Conservation (phyloP, 139 green algal species). For the Chlorella sp. region DNA sequence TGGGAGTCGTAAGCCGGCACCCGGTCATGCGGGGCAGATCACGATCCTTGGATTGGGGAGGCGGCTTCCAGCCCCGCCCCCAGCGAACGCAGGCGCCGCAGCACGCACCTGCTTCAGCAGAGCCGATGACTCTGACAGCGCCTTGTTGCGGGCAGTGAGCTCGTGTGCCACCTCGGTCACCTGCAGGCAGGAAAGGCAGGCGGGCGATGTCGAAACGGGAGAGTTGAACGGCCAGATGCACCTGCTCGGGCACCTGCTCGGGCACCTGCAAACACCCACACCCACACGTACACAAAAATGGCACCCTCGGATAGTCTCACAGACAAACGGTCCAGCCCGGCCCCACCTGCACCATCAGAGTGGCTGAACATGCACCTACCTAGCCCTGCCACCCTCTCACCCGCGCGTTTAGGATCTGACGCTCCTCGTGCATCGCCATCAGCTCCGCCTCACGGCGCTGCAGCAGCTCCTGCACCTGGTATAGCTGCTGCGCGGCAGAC, state of each 20-base stretch:
- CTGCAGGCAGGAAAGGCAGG: neutral
- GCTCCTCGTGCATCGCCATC: neutral
- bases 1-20: neutral
- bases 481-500: slow-evolving; percentile 13
- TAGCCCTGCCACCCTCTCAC: neutral
- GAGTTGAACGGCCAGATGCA: too few species aligned
- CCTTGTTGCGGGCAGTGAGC: neutral
- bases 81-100: neutral
- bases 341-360: neutral
- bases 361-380: neutral
- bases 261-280: too few species aligned
- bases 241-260: too few species aligned
- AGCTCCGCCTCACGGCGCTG: slow-evolving; percentile 14
- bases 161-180: neutral
- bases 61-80: neutral
- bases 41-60: neutral
- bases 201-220: neutral
- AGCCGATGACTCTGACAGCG: slow-evolving; percentile 19
- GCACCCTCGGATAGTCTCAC: too few species aligned
- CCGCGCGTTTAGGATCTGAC: neutral
- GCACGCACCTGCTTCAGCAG: slow-evolving; percentile 29
- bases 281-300: too few species aligned
- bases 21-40: neutral
- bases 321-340: too few species aligned
- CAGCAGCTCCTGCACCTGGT: neutral